Evolutionary conservation across 345 rosid genomes (phyloP).

Genomic region (Hibiscus syriacus): DNA sequence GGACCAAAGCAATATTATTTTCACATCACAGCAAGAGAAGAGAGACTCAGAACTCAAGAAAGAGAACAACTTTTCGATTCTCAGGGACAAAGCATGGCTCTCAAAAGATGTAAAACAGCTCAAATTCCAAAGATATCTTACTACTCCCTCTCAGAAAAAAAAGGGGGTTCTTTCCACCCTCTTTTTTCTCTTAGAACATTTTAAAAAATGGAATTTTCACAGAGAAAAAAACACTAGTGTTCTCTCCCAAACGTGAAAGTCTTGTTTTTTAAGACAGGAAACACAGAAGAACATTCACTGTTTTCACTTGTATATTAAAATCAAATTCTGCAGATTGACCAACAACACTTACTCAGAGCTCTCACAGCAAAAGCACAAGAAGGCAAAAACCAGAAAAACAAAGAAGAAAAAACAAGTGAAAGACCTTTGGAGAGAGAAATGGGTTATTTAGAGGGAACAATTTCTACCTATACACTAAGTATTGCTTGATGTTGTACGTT

Average conservation of each 20-base stretch:
- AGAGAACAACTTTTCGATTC: constrained; percentile 21
- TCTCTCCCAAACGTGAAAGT: constrained; percentile 51
- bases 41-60: constrained; percentile 15
- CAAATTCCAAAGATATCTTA: constrained; percentile 58
- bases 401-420: constrained; percentile 1
- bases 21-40: constrained; percentile 9
- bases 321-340: constrained; percentile 19
- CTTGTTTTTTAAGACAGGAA: constrained; percentile 19
- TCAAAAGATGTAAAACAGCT: constrained; percentile 67
- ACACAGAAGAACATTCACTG: constrained; percentile 40
- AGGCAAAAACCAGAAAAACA: background rate
- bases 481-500: background rate
- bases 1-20: constrained; percentile 12
- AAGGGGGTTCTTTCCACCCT: background rate
- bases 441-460: constrained; percentile 1
- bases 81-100: constrained; percentile 52
- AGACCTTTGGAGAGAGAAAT: constrained; percentile 22
- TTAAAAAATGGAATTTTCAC: constrained; percentile 11
- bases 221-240: constrained; percentile 40
- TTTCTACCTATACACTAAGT: constrained; percentile 21
- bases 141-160: background rate
- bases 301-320: constrained; percentile 19
- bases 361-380: constrained; percentile 34
- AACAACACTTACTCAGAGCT: background rate
- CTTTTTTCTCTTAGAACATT: background rate